A percentile compares a stretch with the other conserved stretches of the same genome.
These are phyloP conservation scores for Candida glaebosa DNA, from an alignment of 805 yeast genomes.

Conservation along the genomic window DNA sequence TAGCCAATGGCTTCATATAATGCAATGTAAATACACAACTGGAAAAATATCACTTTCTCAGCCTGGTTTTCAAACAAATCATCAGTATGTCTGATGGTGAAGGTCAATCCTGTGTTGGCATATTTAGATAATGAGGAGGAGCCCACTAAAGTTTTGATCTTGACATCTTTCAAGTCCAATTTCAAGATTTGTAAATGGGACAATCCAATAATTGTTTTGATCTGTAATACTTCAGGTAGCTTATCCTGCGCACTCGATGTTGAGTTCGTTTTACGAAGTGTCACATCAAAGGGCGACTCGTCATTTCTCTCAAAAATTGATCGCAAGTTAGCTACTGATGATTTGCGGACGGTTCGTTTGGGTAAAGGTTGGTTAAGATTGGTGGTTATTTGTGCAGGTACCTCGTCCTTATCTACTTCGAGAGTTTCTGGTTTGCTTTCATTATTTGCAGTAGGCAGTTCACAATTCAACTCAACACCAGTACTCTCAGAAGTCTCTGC, in stretches of 20 bases:
- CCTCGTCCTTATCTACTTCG: no score
- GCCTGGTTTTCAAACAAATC: slow-evolving; percentile 21
- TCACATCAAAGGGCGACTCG: not conserved
- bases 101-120: slow-evolving; percentile 24
- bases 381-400: no score
- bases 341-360: not conserved
- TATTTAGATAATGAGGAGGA: slow-evolving; percentile 28
- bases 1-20: slow-evolving; percentile 34
- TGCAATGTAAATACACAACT: slow-evolving; percentile 32
- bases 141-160: slow-evolving; percentile 32
- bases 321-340: not conserved
- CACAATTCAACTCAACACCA: not conserved
- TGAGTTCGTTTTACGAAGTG: not conserved
- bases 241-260: slow-evolving; percentile 11
- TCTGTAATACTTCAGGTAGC: slow-evolving; percentile 30
- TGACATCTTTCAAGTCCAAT: slow-evolving; percentile 32
- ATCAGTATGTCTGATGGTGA: slow-evolving; percentile 20
- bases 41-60: slow-evolving; percentile 21
- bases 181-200: slow-evolving; percentile 31
- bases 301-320: not conserved
- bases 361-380: not conserved
- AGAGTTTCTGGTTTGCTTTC: no score
- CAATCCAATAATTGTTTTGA: slow-evolving; percentile 36
- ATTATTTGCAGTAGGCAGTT: no score
- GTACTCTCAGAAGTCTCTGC: not conserved